phyloP scores from a whole-genome alignment of 1,284 basidiomycete species.

The Fomitopsis schrenkii region DNA sequence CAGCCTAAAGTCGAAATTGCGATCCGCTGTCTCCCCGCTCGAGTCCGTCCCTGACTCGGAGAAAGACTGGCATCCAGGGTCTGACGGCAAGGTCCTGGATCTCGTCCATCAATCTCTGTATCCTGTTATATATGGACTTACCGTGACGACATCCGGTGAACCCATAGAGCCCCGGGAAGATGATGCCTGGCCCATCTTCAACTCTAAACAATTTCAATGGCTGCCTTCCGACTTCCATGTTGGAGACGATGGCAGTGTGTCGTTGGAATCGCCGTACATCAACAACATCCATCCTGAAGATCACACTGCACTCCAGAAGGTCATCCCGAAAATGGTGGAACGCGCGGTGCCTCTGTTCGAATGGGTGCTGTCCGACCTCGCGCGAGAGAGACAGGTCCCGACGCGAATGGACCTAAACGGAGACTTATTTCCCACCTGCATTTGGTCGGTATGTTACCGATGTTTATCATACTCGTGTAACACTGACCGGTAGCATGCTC shows the following conservation, averaged over 20 bases:
- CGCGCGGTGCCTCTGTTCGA: not conserved
- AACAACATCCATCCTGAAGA: not conserved
- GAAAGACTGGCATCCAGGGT: conserved; percentile 14
- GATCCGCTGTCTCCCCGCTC: not conserved
- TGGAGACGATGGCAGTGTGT: conserved; percentile 1
- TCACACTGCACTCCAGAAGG: not conserved
- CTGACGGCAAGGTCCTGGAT: conserved; percentile 9
- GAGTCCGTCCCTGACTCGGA: conserved; percentile 6
- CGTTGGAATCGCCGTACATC: not conserved
- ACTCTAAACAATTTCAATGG: conserved; percentile 3
- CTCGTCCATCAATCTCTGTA: not conserved
- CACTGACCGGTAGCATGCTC: not conserved
- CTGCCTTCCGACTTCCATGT: conserved; percentile 8
- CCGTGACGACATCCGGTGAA: not conserved
- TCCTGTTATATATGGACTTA: not conserved
- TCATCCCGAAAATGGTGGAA: not conserved
- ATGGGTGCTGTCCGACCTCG: not conserved
- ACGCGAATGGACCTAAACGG: not conserved
- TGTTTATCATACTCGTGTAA: not conserved
- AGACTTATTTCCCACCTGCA: not conserved
- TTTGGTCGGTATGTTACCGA: not conserved
- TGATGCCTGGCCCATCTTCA: not conserved
- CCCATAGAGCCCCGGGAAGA: not conserved
- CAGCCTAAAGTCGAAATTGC: not conserved
- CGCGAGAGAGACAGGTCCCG: not conserved